Conservation (phyloP, 805 yeast genomes). For the Candida insectalens region DNA sequence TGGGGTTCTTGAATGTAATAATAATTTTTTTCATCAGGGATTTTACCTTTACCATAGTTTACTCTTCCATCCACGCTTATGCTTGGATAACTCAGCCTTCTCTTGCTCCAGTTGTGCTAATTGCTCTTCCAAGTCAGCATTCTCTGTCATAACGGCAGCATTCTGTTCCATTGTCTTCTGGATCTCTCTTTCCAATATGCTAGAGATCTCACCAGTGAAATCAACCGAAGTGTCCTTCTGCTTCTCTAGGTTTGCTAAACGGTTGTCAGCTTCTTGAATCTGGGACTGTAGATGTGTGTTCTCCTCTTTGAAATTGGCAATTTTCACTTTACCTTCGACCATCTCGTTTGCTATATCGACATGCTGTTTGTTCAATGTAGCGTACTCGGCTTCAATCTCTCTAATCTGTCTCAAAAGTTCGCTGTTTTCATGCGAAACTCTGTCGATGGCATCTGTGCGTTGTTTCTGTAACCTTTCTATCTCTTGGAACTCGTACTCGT, state of each 20-base stretch:
- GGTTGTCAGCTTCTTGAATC: conserved; percentile 36
- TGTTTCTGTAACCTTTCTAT: conserved; percentile 60
- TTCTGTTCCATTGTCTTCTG: conserved; percentile 53
- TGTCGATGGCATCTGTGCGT: conserved; percentile 52
- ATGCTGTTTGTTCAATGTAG: conserved; percentile 71
- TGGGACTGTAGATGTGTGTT: conserved; percentile 47
- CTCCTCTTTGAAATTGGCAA: conserved; percentile 71
- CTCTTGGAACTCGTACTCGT: conserved; percentile 64
- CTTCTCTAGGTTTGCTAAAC: conserved; percentile 26
- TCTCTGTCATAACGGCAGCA: conserved; percentile 55
- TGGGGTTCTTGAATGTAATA: too few relatives aligned
- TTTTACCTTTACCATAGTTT: not conserved
- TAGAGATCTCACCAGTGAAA: conserved; percentile 21
- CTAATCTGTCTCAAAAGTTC: conserved; percentile 64
- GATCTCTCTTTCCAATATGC: conserved; percentile 38
- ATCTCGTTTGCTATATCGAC: conserved; percentile 79
- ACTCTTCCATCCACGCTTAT: too few relatives aligned
- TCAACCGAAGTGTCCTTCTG: conserved; percentile 15
- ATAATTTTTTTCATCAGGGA: too few relatives aligned
- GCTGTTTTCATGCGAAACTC: conserved; percentile 55
- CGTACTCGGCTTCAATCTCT: conserved; percentile 59
- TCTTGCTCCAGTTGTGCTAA: conserved; percentile 31
- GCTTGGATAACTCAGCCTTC: conserved; percentile 23
- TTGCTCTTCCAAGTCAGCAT: conserved; percentile 46
- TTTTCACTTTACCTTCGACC: conserved; percentile 66